Conservation (phyloP, 768 basidiomycete species). For the Xerocomellus dryophilus region DNA sequence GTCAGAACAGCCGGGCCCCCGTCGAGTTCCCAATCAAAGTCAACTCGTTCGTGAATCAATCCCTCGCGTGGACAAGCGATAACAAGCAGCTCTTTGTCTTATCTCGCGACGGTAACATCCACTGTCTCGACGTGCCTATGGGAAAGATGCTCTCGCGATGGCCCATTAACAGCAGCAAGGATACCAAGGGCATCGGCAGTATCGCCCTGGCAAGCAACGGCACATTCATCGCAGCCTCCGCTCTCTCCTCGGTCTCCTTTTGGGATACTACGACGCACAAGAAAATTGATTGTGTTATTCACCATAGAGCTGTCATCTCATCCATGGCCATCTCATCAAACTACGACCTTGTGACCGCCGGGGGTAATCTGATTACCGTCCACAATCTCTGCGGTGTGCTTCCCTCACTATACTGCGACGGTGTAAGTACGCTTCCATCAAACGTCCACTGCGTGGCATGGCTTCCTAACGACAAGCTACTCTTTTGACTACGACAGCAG, state of each 20-base stretch:
- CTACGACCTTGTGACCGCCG: background rate
- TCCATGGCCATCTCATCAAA: conserved; percentile 1
- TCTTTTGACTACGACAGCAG: too few relatives aligned
- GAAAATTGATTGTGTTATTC: background rate
- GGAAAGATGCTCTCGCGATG: background rate
- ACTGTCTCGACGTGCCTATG: background rate
- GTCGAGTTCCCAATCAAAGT: background rate
- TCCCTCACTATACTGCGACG: background rate
- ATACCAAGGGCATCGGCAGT: background rate
- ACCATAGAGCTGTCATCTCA: background rate
- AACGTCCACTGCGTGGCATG: too few relatives aligned
- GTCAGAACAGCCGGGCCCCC: background rate
- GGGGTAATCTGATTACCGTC: background rate
- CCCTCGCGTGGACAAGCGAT: background rate
- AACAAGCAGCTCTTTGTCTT: background rate
- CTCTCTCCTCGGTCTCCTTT: conserved; percentile 1
- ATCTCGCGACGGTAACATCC: background rate
- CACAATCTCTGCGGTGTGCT: background rate
- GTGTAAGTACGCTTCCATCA: background rate
- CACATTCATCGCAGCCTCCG: background rate
- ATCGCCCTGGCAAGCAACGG: background rate
- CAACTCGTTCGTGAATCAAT: background rate
- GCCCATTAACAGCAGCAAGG: background rate
- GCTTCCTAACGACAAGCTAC: too few relatives aligned
- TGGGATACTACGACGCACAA: conserved; percentile 1